Conservation (phyloP, 2,329 filamentous ascomycete genomes). For the Byssothecium circinans region DNA sequence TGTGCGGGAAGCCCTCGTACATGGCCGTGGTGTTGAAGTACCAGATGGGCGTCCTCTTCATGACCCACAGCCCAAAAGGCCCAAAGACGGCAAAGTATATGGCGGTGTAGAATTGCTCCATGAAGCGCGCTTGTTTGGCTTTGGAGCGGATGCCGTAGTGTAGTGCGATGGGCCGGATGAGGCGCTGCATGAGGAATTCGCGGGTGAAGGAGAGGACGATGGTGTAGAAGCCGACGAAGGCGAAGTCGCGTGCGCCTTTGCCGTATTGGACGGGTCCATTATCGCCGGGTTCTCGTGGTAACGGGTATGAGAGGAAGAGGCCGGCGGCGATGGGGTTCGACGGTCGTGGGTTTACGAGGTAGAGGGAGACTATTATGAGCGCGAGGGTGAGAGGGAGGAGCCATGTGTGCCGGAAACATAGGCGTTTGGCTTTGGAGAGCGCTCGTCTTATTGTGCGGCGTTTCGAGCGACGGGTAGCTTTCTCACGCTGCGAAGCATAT, state of each 20-base stretch:
- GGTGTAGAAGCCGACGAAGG: conserved; percentile 86
- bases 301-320: conserved; percentile 86
- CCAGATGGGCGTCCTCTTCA: conserved; percentile 89
- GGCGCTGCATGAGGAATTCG: conserved; percentile 92
- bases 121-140: conserved; percentile 84
- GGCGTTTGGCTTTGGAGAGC: conserved; percentile 49
- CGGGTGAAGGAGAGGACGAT: conserved; percentile 89
- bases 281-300: conserved; percentile 56
- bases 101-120: conserved; percentile 95
- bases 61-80: conserved; percentile 84
- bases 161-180: conserved; percentile 76
- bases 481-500: conserved; percentile 23
- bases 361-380: conserved; percentile 64
- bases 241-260: conserved; percentile 84
- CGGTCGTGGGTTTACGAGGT: conserved; percentile 73
- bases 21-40: conserved; percentile 91
- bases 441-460: conserved; percentile 49
- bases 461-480: conserved; percentile 46
- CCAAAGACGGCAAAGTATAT: conserved; percentile 85
- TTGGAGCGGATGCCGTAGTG: conserved; percentile 69
- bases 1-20: conserved; percentile 87
- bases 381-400: conserved; percentile 70
- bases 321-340: conserved; percentile 79
- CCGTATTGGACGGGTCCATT: conserved; percentile 67
- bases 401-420: conserved; percentile 60